Percentiles rank a stretch among this genome's conserved stretches.
Conservation (phyloP, 352 stramenopile species). For the Phytophthora foliorum region DNA sequence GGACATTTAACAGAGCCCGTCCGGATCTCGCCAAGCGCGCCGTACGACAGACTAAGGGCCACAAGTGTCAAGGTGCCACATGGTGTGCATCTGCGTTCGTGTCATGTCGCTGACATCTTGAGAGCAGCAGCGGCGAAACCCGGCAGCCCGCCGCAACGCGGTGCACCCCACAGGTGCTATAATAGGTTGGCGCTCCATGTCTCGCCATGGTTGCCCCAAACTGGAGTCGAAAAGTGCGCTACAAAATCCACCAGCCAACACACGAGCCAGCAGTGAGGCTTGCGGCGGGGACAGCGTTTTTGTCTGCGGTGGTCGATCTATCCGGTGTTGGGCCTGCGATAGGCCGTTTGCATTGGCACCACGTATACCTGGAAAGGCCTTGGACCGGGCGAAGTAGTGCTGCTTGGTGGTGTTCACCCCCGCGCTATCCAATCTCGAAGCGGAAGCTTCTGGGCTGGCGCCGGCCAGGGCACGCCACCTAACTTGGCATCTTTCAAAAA, state of each 20-base stretch:
- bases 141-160: conserved; percentile 22
- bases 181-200: conserved; percentile 21
- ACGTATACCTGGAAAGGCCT: conserved; percentile 35
- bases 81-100: conserved; percentile 35
- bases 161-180: conserved; percentile 17
- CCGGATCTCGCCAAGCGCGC: conserved; percentile 27
- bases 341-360: conserved; percentile 23
- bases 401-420: background rate
- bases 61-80: conserved; percentile 37
- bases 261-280: background rate
- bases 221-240: conserved; percentile 1
- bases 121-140: conserved; percentile 30
- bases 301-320: conserved; percentile 32
- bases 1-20: conserved; percentile 45
- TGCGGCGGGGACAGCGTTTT: conserved; percentile 25
- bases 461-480: conserved; percentile 34
- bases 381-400: conserved; percentile 2
- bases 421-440: conserved; percentile 13
- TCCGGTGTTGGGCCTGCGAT: conserved; percentile 31
- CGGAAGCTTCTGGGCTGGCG: conserved; percentile 40
- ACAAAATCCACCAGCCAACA: conserved; percentile 13
- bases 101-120: conserved; percentile 46
- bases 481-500: conserved; percentile 46
- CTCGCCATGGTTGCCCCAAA: conserved; percentile 20
- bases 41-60: conserved; percentile 31